Percentiles rank a stretch among this genome's conserved stretches.
phyloP scores from a whole-genome alignment of 768 basidiomycete genomes.

The Coprinopsis marcescibilis region DNA sequence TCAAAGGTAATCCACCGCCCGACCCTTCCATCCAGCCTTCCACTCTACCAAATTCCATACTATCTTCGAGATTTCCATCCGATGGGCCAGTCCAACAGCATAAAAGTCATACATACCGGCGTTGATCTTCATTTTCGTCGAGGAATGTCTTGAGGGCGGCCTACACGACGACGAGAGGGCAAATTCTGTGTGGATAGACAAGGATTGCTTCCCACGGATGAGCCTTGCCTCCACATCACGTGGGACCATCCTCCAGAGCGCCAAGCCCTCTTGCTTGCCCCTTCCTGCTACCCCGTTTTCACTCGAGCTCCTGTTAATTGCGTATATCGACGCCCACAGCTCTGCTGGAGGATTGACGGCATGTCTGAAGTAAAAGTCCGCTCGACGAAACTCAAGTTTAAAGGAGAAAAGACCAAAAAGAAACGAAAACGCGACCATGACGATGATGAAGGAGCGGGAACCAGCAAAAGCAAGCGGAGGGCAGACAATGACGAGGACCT shows the following conservation, averaged over 20 bases:
- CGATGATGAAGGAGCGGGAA: constrained; percentile 39
- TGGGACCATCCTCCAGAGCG: no score
- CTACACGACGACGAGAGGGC: constrained; percentile 40
- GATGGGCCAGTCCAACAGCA: constrained; percentile 17
- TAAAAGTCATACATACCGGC: constrained; percentile 53
- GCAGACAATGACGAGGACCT: constrained; percentile 51
- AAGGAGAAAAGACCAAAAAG: constrained; percentile 81
- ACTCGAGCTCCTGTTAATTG: no score
- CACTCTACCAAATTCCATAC: constrained; percentile 21
- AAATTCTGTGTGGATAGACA: no score
- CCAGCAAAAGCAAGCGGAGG: constrained; percentile 42
- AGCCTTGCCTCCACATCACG: no score
- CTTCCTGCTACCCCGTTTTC: no score
- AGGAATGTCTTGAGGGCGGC: constrained; percentile 53
- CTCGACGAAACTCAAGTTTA: constrained; percentile 79
- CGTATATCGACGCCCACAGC: not conserved
- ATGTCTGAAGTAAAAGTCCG: constrained; percentile 46
- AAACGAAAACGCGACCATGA: constrained; percentile 68
- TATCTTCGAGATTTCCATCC: constrained; percentile 16
- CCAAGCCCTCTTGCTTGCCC: no score
- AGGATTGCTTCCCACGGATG: no score
- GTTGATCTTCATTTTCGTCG: constrained; percentile 71
- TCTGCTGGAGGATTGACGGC: constrained; percentile 1
- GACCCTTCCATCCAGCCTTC: constrained; percentile 36
- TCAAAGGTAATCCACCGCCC: constrained; percentile 12